These are phyloP conservation scores for Fragaria iinumae DNA, from an alignment of 306 rosid genomes.

Conservation along the genomic window DNA sequence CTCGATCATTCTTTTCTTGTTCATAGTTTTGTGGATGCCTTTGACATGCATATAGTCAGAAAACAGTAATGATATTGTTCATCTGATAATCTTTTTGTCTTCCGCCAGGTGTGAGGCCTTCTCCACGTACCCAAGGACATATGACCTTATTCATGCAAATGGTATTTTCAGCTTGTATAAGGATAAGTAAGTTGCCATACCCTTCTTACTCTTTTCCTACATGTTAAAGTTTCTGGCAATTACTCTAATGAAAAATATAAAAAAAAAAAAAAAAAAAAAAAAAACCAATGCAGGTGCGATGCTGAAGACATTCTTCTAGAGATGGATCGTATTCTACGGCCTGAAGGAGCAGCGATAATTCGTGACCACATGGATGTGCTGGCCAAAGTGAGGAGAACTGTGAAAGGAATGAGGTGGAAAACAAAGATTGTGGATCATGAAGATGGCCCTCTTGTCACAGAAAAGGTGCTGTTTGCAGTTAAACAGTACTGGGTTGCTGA, in stretches of 20 bases:
- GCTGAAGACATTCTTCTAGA: slow-evolving; percentile 67
- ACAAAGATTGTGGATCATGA: slow-evolving; percentile 73
- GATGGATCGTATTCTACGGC: slow-evolving; percentile 81
- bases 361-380: slow-evolving; percentile 62
- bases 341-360: slow-evolving; percentile 77
- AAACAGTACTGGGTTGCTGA: slow-evolving; percentile 76
- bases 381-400: slow-evolving; percentile 49
- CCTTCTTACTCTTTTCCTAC: background rate
- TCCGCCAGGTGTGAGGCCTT: slow-evolving; percentile 75
- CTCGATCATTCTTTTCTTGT: slow-evolving; percentile 3
- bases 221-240: background rate
- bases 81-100: slow-evolving; percentile 15
- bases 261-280: too few species aligned
- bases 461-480: slow-evolving; percentile 71
- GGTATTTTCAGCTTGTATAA: slow-evolving; percentile 75
- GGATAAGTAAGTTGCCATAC: slow-evolving; percentile 42
- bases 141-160: slow-evolving; percentile 81
- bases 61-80: background rate
- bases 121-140: slow-evolving; percentile 92
- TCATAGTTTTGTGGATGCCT: background rate
- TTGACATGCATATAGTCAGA: background rate
- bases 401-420: slow-evolving; percentile 78
- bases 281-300: slow-evolving; percentile 50
- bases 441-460: slow-evolving; percentile 70
- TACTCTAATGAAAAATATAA: background rate